Percentiles rank a stretch among this genome's conserved stretches.
Evolutionary conservation across 2,329 filamentous ascomycete species (phyloP).

Genomic region (Albophoma yamanashiensis): DNA sequence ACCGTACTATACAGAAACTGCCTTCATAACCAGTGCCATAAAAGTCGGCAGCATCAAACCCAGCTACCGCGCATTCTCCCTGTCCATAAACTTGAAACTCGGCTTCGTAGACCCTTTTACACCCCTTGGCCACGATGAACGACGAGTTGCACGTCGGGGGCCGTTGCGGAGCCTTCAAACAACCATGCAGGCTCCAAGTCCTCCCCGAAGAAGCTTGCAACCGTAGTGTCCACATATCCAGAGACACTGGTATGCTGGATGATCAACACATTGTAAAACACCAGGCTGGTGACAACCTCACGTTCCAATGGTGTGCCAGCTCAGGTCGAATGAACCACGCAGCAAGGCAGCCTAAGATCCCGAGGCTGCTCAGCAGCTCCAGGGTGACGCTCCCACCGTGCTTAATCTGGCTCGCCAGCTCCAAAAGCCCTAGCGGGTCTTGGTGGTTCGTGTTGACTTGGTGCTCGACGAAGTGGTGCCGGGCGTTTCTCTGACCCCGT

Average conservation of each 20-base stretch:
- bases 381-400: constrained; percentile 56
- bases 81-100: not conserved
- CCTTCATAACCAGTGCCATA: not conserved
- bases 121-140: no score
- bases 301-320: constrained; percentile 5
- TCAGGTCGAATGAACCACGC: constrained; percentile 42
- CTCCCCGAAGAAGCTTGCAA: not conserved
- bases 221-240: no score
- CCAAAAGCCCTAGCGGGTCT: constrained; percentile 71
- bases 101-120: not conserved
- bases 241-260: not conserved
- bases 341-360: constrained; percentile 62
- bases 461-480: not conserved
- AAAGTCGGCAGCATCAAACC: not conserved
- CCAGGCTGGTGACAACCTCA: constrained; percentile 2
- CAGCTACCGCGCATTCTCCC: not conserved
- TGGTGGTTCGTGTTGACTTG: constrained; percentile 28
- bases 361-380: constrained; percentile 63
- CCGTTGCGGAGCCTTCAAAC: not conserved
- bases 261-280: constrained; percentile 2
- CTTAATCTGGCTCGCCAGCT: constrained; percentile 56
- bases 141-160: not conserved
- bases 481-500: not conserved
- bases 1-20: not conserved
- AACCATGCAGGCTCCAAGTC: not conserved